phyloP scores from a whole-genome alignment of 1,139 yeast species.

The Yamadazyma taylorii region DNA sequence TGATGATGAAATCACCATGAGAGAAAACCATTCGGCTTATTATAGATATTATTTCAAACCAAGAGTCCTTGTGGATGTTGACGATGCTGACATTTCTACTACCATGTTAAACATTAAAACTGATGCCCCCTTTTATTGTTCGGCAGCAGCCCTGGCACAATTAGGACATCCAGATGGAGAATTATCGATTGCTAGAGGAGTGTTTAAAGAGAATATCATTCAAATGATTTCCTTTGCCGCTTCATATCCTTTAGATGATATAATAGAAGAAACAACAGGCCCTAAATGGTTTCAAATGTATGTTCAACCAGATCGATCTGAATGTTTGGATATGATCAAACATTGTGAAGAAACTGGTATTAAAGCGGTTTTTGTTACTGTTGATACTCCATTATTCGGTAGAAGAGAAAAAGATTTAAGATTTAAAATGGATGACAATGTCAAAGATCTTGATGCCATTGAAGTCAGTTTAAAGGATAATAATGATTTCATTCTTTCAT shows the following conservation, averaged over 20 bases:
- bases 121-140: slow-evolving; percentile 54
- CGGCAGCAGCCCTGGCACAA: slow-evolving; percentile 59
- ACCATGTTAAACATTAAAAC: slow-evolving; percentile 50
- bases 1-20: slow-evolving; percentile 79
- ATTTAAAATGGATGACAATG: slow-evolving; percentile 17
- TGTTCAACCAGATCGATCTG: slow-evolving; percentile 36
- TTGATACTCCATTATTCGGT: slow-evolving; percentile 28
- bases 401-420: slow-evolving; percentile 28
- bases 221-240: slow-evolving; percentile 62
- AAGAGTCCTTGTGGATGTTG: slow-evolving; percentile 65
- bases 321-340: slow-evolving; percentile 21
- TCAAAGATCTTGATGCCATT: slow-evolving; percentile 17
- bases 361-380: slow-evolving; percentile 30
- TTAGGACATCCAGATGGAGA: slow-evolving; percentile 62
- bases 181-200: slow-evolving; percentile 49
- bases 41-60: slow-evolving; percentile 83
- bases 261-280: slow-evolving; percentile 39
- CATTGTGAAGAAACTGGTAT: slow-evolving; percentile 23
- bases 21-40: slow-evolving; percentile 83
- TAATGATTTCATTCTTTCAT: slow-evolving; percentile 13
- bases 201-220: slow-evolving; percentile 43
- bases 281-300: slow-evolving; percentile 46
- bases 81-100: slow-evolving; percentile 45
- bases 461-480: slow-evolving; percentile 13
- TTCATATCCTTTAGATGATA: slow-evolving; percentile 58